Evolutionary conservation across 768 basidiomycete genomes (phyloP).

Genomic region (Lentinus brumalis): DNA sequence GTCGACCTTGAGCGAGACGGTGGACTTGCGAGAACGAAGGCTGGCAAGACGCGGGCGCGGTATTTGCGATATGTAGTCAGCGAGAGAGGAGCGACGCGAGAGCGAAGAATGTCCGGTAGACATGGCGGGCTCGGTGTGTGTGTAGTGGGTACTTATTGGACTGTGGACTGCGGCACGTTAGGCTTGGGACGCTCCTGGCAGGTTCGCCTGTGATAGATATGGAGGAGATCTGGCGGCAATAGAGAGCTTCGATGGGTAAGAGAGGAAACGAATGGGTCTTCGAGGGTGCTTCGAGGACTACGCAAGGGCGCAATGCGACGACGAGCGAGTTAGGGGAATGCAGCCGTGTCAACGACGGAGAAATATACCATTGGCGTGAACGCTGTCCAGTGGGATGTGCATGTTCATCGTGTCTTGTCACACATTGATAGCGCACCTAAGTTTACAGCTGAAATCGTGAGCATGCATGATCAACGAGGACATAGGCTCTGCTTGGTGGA

Average conservation of each 20-base stretch:
- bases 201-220: slow-evolving; percentile 10
- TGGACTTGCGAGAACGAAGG: slow-evolving; percentile 34
- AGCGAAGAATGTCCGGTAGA: slow-evolving; percentile 28
- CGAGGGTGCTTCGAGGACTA: slow-evolving; percentile 11
- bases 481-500: slow-evolving; percentile 10
- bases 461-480: slow-evolving; percentile 29
- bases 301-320: slow-evolving; percentile 19
- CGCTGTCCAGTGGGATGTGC: slow-evolving; percentile 1
- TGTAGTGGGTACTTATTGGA: slow-evolving; percentile 23
- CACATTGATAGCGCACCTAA: slow-evolving; percentile 15
- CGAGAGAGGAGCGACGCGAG: slow-evolving; percentile 31
- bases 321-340: slow-evolving; percentile 4
- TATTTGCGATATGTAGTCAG: slow-evolving; percentile 28
- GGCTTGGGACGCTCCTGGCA: slow-evolving; percentile 18
- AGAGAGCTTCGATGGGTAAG: slow-evolving; percentile 6
- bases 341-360: background rate
- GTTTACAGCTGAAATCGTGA: slow-evolving; percentile 6
- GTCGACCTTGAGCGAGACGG: slow-evolving; percentile 24
- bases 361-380: slow-evolving; percentile 19
- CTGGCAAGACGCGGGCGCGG: slow-evolving; percentile 28
- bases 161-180: slow-evolving; percentile 23
- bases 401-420: slow-evolving; percentile 4
- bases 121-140: slow-evolving; percentile 19
- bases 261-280: slow-evolving; percentile 9
- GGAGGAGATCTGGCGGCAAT: slow-evolving; percentile 17